Conservation (phyloP, 1,139 yeast genomes). For the Debaryomyces sp. region DNA sequence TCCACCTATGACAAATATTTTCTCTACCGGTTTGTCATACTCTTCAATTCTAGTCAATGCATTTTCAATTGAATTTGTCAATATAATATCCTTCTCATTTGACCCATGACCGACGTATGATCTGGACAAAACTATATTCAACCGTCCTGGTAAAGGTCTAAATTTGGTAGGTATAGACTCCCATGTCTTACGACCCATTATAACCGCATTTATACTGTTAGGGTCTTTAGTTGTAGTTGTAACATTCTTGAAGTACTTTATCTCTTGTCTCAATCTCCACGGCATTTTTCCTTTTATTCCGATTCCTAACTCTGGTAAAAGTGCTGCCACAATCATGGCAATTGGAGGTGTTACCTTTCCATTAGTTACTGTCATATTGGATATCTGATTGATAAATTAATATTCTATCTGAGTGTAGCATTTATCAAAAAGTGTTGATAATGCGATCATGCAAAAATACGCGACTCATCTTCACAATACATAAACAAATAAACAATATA, state of each 20-base stretch:
- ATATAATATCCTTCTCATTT: constrained; percentile 32
- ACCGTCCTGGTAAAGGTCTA: constrained; percentile 77
- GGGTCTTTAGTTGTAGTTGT: constrained; percentile 50
- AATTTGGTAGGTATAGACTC: constrained; percentile 85
- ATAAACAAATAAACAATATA: constrained; percentile 4
- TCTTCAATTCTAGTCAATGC: constrained; percentile 32
- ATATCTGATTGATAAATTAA: not conserved
- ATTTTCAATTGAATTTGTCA: constrained; percentile 50
- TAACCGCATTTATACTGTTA: constrained; percentile 65
- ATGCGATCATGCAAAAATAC: not conserved
- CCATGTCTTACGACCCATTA: constrained; percentile 98
- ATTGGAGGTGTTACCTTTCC: constrained; percentile 32
- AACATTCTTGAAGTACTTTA: constrained; percentile 78
- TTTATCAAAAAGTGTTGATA: not conserved
- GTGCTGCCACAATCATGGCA: constrained; percentile 80
- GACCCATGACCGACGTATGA: constrained; percentile 15
- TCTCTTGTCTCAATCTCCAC: constrained; percentile 84
- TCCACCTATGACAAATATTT: constrained; percentile 88
- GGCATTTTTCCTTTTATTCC: constrained; percentile 84
- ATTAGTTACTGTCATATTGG: not conserved
- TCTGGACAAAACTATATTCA: constrained; percentile 76
- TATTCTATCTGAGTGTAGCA: not conserved
- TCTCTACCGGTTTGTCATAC: constrained; percentile 36
- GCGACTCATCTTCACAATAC: not conserved
- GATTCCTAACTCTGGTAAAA: constrained; percentile 79